Evolutionary conservation across 2,329 filamentous ascomycete genomes (phyloP).

Genomic region (Botrytis galanthina): DNA sequence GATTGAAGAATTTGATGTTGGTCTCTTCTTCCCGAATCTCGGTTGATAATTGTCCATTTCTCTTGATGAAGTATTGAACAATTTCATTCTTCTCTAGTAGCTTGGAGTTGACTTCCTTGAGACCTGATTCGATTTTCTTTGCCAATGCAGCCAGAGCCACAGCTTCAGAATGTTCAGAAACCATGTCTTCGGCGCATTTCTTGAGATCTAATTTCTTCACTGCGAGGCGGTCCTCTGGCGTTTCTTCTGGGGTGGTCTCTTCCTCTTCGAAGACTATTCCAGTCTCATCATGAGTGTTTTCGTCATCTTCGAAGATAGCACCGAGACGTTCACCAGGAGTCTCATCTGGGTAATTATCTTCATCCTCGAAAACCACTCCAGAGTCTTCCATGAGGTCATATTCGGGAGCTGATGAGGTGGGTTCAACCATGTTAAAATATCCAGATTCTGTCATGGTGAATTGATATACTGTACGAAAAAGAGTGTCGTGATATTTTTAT

Average conservation of each 20-base stretch:
- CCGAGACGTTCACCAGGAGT: slow-evolving; percentile 9
- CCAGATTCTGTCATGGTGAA: slow-evolving; percentile 14
- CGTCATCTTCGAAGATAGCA: slow-evolving; percentile 10
- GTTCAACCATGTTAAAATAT: slow-evolving; percentile 6
- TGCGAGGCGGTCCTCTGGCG: slow-evolving; percentile 8
- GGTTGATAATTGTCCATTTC: slow-evolving; percentile 14
- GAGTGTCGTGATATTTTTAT: slow-evolving; percentile 13
- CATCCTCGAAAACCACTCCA: slow-evolving; percentile 14
- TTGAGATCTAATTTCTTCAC: slow-evolving; percentile 16
- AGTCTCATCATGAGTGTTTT: slow-evolving; percentile 7
- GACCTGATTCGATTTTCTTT: slow-evolving; percentile 19
- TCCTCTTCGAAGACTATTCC: slow-evolving; percentile 6
- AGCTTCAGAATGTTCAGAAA: slow-evolving; percentile 17
- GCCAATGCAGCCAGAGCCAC: slow-evolving; percentile 17
- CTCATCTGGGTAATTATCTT: slow-evolving; percentile 11
- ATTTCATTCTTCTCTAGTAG: slow-evolving; percentile 20
- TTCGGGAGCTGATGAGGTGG: background rate
- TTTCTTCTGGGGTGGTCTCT: slow-evolving; percentile 1
- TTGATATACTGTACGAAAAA: background rate
- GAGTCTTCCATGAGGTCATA: slow-evolving; percentile 15
- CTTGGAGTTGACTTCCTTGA: slow-evolving; percentile 16
- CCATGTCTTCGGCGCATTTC: slow-evolving; percentile 19
- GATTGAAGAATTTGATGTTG: slow-evolving; percentile 15
- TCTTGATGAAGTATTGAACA: slow-evolving; percentile 18
- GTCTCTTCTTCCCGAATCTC: slow-evolving; percentile 15